Base-by-base conservation (phyloP, 495 filamentous ascomycete species). In the Hypoxylon perforatum region DNA sequence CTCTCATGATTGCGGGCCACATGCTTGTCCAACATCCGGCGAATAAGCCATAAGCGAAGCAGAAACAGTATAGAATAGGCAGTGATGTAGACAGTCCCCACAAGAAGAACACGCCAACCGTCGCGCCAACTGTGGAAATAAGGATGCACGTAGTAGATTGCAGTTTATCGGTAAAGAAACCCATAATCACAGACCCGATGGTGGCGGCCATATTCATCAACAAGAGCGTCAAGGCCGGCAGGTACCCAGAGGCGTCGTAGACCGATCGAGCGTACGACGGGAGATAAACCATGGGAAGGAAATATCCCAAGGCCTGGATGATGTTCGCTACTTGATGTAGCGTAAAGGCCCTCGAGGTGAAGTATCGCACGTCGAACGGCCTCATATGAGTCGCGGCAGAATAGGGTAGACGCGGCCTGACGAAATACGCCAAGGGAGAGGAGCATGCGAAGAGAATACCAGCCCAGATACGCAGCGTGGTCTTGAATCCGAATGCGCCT, bases 41-140 rank as follows among this genome's bases (percentile, higher is more conserved):
- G 63, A 90, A 92, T 57, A 91, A 79, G 3, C 91, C 91, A 74
- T 90, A 92, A 1, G 86, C 73, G 6, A 92, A 66, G 18, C 84
- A 85, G 65, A 92, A 93, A 19, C 88, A 46, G 39, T 84, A 86
- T n/a, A 93, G 79, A 38, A 87, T 74, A 0, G 84, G 77, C 35
- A 90, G 64, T 0, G 78, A 82, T 0, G 72, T 75, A 0, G 87
- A 77, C 19, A 92, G 66, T 0, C 90, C 90, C 91, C 91, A 92
- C 38, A 91, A 76, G 5, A 92, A 63, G 54, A 92, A 85, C 0
- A 90, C 84, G 0, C 86, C 83, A 10, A 87, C 38, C 0, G 86
- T 80, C 11, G 84, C 80, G 1, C 86, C 88, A 6, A 84, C 50
- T 1, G 86, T 84, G 9, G 84, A 86, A 0, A 90, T 61, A 3